These are phyloP conservation scores for Malassezia sympodialis DNA, from an alignment of 1,284 basidiomycete genomes.

Conservation along the genomic window DNA sequence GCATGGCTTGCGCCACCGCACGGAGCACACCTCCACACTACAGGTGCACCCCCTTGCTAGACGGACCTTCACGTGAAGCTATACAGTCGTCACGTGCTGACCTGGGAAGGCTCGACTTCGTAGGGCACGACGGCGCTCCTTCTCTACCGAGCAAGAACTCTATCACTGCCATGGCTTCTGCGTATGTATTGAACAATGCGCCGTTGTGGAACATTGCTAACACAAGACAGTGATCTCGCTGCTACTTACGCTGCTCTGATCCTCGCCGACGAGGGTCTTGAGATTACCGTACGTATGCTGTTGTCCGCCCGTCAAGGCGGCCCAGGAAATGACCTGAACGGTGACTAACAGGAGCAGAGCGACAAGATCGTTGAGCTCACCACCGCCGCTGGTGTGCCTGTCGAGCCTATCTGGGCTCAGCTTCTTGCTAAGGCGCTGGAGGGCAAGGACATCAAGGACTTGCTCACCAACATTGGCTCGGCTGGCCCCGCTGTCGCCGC, in stretches of 20 bases:
- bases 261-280: conserved; percentile 81
- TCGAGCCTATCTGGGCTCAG: conserved; percentile 94
- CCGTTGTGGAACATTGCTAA: not conserved
- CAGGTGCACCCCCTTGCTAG: not conserved
- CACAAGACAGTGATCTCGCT: conserved; percentile 36
- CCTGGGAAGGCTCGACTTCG: conserved; percentile 1
- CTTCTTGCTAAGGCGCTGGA: conserved; percentile 95
- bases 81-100: conserved; percentile 17
- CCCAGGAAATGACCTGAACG: not conserved
- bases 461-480: conserved; percentile 79
- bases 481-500: conserved; percentile 59
- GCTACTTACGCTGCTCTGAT: conserved; percentile 65
- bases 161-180: conserved; percentile 13
- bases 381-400: conserved; percentile 68
- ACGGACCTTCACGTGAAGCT: conserved; percentile 12
- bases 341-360: conserved; percentile 53
- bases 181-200: conserved; percentile 6
- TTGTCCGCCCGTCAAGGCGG: not conserved
- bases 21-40: not conserved
- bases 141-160: conserved; percentile 12
- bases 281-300: conserved; percentile 65
- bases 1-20: conserved; percentile 2
- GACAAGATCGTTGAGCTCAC: conserved; percentile 83
- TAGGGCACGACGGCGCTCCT: not conserved
- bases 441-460: conserved; percentile 91